Evolutionary conservation across 331 rosid genomes (phyloP).

Genomic region (Acacia concinna): DNA sequence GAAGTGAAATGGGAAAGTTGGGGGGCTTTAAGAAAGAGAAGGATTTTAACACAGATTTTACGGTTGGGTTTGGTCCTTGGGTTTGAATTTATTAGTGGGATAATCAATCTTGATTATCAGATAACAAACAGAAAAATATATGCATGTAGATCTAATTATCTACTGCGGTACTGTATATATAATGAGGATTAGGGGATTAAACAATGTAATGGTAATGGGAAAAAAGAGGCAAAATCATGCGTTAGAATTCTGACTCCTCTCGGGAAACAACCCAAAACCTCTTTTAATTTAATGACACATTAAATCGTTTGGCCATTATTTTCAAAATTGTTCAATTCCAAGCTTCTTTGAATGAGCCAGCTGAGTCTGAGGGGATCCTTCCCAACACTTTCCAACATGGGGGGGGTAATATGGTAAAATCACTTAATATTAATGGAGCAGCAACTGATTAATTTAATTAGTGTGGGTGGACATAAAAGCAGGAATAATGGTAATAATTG

Average conservation of each 20-base stretch:
- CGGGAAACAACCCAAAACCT: conserved; percentile 54
- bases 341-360: conserved; percentile 8
- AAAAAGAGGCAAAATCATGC: conserved; percentile 38
- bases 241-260: conserved; percentile 52
- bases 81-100: conserved; percentile 49
- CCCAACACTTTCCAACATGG: conserved; percentile 20
- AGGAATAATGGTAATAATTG: background rate
- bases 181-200: background rate
- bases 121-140: background rate
- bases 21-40: conserved; percentile 34
- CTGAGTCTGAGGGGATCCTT: conserved; percentile 13
- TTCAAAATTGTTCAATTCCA: background rate
- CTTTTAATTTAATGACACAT: conserved; percentile 22
- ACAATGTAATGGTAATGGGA: background rate
- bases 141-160: background rate
- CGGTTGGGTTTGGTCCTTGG: conserved; percentile 41
- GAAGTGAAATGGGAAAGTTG: conserved; percentile 47
- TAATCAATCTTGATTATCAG: conserved; percentile 33
- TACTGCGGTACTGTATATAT: no score
- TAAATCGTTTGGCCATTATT: conserved; percentile 30
- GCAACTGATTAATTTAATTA: conserved; percentile 31
- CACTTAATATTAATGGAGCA: conserved; percentile 29
- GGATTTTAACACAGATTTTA: conserved; percentile 46
- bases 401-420: conserved; percentile 7
- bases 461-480: conserved; percentile 10